Conservation (phyloP, 2,329 filamentous ascomycete species). For the Teratosphaeria destructans region DNA sequence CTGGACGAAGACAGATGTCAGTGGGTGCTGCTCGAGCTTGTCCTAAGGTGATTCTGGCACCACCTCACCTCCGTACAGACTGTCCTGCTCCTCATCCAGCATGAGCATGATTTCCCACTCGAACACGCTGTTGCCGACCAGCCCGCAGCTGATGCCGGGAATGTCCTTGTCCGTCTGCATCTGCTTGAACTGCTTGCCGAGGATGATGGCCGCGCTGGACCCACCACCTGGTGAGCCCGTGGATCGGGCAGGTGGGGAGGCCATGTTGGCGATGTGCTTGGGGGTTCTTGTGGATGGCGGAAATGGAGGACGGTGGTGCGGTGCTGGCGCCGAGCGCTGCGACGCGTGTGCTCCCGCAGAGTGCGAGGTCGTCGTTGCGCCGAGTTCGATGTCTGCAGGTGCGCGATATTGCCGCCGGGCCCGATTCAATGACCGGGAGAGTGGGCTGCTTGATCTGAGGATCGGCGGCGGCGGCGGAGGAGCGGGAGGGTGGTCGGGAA, state of each 20-base stretch:
- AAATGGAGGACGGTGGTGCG: background rate
- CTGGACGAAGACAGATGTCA: constrained; percentile 34
- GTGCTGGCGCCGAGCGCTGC: background rate
- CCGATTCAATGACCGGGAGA: background rate
- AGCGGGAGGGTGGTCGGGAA: no score
- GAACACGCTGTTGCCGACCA: constrained; percentile 79
- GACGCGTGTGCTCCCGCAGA: background rate
- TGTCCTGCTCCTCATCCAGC: constrained; percentile 70
- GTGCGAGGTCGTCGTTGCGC: background rate
- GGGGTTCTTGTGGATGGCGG: background rate
- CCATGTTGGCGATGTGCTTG: constrained; percentile 2
- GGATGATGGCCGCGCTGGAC: constrained; percentile 57
- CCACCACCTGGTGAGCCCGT: constrained; percentile 13
- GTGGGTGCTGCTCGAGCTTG: background rate
- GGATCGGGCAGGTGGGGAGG: constrained; percentile 1
- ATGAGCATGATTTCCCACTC: constrained; percentile 99
- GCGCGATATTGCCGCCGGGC: background rate
- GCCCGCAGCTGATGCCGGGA: constrained; percentile 84
- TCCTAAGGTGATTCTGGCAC: background rate
- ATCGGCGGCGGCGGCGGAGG: no score
- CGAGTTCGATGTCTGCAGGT: background rate
- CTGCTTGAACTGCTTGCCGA: constrained; percentile 79
- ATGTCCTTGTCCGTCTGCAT: constrained; percentile 89
- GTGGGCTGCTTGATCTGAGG: background rate
- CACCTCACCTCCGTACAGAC: constrained; percentile 74